These are phyloP conservation scores for Hypericum perforatum DNA, from an alignment of 345 rosid genomes.

Conservation along the genomic window DNA sequence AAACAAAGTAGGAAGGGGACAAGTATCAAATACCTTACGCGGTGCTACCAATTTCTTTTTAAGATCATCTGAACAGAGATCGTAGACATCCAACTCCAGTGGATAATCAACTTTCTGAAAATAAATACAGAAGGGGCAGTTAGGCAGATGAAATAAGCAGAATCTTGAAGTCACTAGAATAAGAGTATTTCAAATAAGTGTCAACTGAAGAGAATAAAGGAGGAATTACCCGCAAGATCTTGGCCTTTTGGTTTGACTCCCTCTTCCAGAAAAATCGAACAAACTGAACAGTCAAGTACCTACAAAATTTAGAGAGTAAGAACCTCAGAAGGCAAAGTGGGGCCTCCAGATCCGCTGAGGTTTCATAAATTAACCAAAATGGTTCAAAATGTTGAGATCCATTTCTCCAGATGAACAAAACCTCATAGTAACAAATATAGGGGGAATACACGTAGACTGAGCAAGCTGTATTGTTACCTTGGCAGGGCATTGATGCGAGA, in stretches of 20 bases:
- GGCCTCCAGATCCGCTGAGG: too few species aligned
- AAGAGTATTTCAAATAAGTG: not conserved
- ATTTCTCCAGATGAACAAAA: too few species aligned
- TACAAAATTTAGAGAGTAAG: constrained; percentile 19
- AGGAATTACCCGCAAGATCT: constrained; percentile 73
- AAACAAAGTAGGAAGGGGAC: not conserved
- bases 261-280: constrained; percentile 99
- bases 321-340: constrained; percentile 4
- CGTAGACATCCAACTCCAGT: constrained; percentile 79
- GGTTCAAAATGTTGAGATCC: too few species aligned
- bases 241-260: constrained; percentile 97
- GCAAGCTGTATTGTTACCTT: too few species aligned
- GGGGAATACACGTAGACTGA: too few species aligned
- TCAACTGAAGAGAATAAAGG: constrained; percentile 6
- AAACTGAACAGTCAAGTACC: constrained; percentile 98
- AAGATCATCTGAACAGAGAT: constrained; percentile 85
- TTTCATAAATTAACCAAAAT: too few species aligned
- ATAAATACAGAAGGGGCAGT: not conserved
- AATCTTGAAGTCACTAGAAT: too few species aligned
- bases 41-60: constrained; percentile 67
- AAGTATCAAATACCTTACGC: constrained; percentile 55
- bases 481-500: constrained; percentile 78
- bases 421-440: too few species aligned
- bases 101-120: constrained; percentile 97
- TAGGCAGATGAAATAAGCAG: too few species aligned